Evolutionary conservation across 1,284 basidiomycete species (phyloP).

Genomic region (Irpex sp.): DNA sequence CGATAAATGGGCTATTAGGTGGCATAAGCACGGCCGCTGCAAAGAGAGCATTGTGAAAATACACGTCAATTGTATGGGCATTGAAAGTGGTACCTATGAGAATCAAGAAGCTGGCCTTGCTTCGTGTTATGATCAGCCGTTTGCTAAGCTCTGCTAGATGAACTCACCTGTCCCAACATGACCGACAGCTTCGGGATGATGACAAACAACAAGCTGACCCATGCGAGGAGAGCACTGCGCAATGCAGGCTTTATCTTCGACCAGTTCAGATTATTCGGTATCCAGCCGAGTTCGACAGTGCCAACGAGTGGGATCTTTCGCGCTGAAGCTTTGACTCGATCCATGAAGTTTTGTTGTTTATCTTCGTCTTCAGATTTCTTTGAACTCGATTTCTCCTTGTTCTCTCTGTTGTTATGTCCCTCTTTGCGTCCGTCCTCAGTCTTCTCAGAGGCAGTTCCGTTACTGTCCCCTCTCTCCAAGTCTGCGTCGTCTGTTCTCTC

Average conservation of each 20-base stretch:
- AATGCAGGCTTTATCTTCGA: slow-evolving; percentile 63
- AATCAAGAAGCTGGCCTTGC: slow-evolving; percentile 63
- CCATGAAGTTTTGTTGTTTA: not conserved
- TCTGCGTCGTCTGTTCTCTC: slow-evolving; percentile 2
- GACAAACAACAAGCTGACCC: slow-evolving; percentile 61
- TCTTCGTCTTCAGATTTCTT: not conserved
- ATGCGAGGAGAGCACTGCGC: slow-evolving; percentile 60
- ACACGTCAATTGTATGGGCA: not conserved
- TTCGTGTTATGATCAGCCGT: slow-evolving; percentile 5
- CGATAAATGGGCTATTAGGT: slow-evolving; percentile 63
- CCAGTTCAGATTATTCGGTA: slow-evolving; percentile 52
- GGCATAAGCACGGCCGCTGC: slow-evolving; percentile 66
- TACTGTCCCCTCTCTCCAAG: slow-evolving; percentile 6
- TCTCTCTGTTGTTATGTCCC: not conserved
- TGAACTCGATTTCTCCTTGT: not conserved
- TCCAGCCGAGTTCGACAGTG: slow-evolving; percentile 44
- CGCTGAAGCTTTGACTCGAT: not conserved
- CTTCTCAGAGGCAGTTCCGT: not conserved
- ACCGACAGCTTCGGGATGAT: slow-evolving; percentile 50
- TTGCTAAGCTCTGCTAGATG: slow-evolving; percentile 3
- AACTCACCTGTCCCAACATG: slow-evolving; percentile 57
- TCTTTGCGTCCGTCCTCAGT: not conserved
- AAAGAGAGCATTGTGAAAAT: not conserved
- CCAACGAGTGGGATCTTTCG: not conserved
- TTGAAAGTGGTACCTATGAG: slow-evolving; percentile 44